These are phyloP conservation scores for Rhodocollybia butyracea DNA, from an alignment of 768 basidiomycete genomes.

Conservation along the genomic window DNA sequence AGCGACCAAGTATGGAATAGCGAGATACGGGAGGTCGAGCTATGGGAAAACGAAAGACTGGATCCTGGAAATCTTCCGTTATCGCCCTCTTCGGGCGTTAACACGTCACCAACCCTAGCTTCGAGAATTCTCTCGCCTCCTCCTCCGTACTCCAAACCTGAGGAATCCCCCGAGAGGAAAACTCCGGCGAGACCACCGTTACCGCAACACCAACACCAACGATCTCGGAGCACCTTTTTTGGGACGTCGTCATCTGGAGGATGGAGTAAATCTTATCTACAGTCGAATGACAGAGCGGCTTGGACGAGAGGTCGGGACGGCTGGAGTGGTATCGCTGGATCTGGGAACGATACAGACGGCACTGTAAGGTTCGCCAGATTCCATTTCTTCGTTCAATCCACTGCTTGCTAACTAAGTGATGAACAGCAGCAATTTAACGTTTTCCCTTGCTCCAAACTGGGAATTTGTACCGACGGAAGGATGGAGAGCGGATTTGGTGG, in stretches of 20 bases:
- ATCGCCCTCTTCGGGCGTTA: background rate
- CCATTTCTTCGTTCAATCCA: background rate
- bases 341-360: conserved; percentile 32
- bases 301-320: conserved; percentile 76
- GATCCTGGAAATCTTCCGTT: conserved; percentile 17
- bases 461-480: conserved; percentile 72
- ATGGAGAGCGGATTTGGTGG: conserved; percentile 67
- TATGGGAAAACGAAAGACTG: conserved; percentile 82
- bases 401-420: background rate
- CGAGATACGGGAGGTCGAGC: conserved; percentile 64
- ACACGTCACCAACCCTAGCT: background rate
- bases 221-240: conserved; percentile 3
- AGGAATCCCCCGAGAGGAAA: background rate
- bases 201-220: conserved; percentile 7
- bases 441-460: conserved; percentile 75
- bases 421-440: conserved; percentile 74
- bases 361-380: conserved; percentile 58
- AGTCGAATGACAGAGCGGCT: conserved; percentile 46
- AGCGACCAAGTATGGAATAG: conserved; percentile 62
- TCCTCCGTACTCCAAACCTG: background rate
- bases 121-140: background rate
- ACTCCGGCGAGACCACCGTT: background rate
- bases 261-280: conserved; percentile 45
- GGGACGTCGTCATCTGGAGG: background rate
- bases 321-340: conserved; percentile 52